These are phyloP conservation scores for Termitomyces sp. DNA, from an alignment of 768 basidiomycete species.

Conservation along the genomic window DNA sequence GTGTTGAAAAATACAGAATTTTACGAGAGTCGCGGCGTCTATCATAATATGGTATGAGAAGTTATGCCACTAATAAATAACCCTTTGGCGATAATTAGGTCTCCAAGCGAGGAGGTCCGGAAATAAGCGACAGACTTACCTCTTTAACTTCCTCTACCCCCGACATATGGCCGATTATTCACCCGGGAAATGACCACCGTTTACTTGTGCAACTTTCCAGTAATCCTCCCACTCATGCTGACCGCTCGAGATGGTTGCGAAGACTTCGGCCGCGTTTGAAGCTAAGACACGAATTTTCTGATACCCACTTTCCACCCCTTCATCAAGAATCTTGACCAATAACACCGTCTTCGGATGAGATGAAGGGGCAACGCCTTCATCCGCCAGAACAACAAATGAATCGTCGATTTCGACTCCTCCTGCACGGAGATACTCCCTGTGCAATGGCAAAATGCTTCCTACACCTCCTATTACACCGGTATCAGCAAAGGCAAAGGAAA, in stretches of 20 bases:
- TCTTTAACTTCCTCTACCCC: background rate
- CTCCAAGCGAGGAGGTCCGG: too few relatives aligned
- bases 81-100: background rate
- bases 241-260: constrained; percentile 11
- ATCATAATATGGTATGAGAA: background rate
- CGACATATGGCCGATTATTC: background rate
- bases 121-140: background rate
- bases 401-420: background rate
- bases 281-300: constrained; percentile 12
- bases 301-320: background rate
- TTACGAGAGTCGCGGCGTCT: background rate
- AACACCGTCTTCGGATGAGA: constrained; percentile 13
- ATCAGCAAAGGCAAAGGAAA: constrained; percentile 6
- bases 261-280: constrained; percentile 8
- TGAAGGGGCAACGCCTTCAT: constrained; percentile 11
- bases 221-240: constrained; percentile 14
- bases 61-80: background rate
- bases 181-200: constrained; percentile 15
- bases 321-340: constrained; percentile 10
- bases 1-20: background rate
- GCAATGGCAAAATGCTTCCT: constrained; percentile 3
- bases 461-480: constrained; percentile 2
- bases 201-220: constrained; percentile 13
- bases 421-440: background rate
- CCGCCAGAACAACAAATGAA: constrained; percentile 11